Percentiles rank a stretch among this genome's conserved stretches.
Conservation (phyloP, 148 eudicot genomes). For the Chenopodium suecicum region DNA sequence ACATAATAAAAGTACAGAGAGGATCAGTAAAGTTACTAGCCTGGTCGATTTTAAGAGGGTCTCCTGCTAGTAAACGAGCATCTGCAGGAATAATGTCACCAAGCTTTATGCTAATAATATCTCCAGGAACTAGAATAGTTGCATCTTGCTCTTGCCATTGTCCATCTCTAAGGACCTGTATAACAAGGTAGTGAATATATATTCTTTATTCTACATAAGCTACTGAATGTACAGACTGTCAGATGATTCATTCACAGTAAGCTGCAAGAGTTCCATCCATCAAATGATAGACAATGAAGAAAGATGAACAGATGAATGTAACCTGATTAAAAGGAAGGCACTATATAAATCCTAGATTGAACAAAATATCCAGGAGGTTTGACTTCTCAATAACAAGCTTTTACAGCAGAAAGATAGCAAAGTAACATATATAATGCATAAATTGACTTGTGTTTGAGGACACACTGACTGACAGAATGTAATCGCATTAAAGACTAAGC, state of each 20-base stretch:
- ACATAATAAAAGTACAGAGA: neutral
- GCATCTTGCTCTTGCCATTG: conserved; percentile 78
- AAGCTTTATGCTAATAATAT: conserved; percentile 66
- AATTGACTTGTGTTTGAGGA: neutral
- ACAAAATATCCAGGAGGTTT: neutral
- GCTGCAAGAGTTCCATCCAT: neutral
- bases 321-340: neutral
- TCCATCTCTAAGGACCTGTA: conserved; percentile 69
- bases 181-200: conserved; percentile 5
- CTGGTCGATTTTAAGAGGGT: conserved; percentile 69
- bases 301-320: neutral
- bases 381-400: neutral
- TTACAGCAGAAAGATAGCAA: neutral
- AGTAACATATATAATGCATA: neutral
- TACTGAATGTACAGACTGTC: neutral
- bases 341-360: neutral
- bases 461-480: neutral
- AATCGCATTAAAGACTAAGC: neutral
- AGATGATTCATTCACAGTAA: neutral
- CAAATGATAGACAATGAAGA: neutral
- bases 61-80: conserved; percentile 79
- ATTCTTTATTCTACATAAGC: neutral
- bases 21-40: conserved; percentile 27
- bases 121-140: conserved; percentile 65
- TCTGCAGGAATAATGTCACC: conserved; percentile 85